Base-by-base conservation (phyloP, 2,329 filamentous ascomycete species). In the Trematosphaeria pertusa region DNA sequence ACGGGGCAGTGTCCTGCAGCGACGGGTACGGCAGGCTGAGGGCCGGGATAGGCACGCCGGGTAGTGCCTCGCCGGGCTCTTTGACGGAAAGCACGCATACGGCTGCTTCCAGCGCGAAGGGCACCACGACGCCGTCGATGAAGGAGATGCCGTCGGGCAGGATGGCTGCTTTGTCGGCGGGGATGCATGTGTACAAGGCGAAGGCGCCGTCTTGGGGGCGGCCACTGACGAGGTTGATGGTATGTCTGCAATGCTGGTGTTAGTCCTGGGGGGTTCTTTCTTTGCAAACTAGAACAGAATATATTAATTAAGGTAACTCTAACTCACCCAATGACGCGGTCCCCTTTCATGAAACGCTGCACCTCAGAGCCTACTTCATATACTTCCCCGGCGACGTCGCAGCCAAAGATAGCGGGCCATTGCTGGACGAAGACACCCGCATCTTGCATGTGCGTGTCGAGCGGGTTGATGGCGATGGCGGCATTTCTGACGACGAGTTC, bases 381-480 rank as follows among this genome's bases (percentile, higher is more conserved):
- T 3, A 78, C 69, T 50, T 73, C 69, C 3, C 75, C 75, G 1
- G 75, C 73, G 2, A 75, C 62, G 54, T 78, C 76, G 22, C 52
- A 58, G 5, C 75, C 76, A 22, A 64, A 41, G 12, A 71, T 57
- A 5, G 56, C 36, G 43, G 61, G 64, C 54, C 51, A 62, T 32
- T 65, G 56, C 19, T 70, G 47, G 37, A 69, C 52, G 22, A 74
- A 69, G 21, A 70, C 40, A 21, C 65, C 69, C 15, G 45, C 19
- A 28, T 63, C 43, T 46, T 60, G 61, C 50, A 64, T 54, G 50
- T 46, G 52, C 19, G 48, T 54, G 31, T 62, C 58, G 10, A 64
- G 41, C 6, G 61, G 61, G 22, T 67, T 67, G 53, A 69, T 56
- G 2, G 64, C 62, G 9, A 67, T 35, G 1, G 62, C 60, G 38